These are phyloP conservation scores for Dipteronia dyeriana DNA, from an alignment of 345 rosid species.

Conservation along the genomic window DNA sequence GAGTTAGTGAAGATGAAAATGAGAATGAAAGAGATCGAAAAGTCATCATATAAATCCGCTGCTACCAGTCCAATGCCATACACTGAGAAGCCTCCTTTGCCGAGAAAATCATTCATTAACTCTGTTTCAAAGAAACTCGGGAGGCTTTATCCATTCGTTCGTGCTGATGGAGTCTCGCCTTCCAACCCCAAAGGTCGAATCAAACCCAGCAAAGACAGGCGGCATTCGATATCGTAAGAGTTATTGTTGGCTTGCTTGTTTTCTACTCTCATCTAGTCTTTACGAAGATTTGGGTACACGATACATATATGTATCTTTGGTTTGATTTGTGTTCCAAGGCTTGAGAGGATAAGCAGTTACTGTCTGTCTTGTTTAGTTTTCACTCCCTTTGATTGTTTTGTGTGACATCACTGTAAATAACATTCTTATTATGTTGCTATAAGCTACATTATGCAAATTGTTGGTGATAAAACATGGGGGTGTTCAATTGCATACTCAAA, in stretches of 20 bases:
- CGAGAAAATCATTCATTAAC: conserved; percentile 73
- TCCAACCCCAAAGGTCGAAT: conserved; percentile 45
- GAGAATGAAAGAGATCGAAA: conserved; percentile 77
- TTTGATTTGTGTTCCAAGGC: conserved; percentile 20
- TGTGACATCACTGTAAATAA: conserved; percentile 42
- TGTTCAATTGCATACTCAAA: background rate
- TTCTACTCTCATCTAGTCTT: background rate
- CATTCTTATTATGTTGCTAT: background rate
- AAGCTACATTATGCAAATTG: conserved; percentile 8
- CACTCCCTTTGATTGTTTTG: conserved; percentile 9
- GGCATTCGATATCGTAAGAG: conserved; percentile 87
- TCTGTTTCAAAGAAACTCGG: conserved; percentile 82
- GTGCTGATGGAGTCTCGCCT: conserved; percentile 46
- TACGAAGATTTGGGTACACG: background rate
- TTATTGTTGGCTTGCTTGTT: conserved; percentile 4
- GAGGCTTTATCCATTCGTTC: conserved; percentile 63
- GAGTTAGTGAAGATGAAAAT: conserved; percentile 83
- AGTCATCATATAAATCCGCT: conserved; percentile 26
- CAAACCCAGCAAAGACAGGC: conserved; percentile 68
- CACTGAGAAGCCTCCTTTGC: conserved; percentile 77
- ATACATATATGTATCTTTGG: background rate
- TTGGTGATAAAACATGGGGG: background rate
- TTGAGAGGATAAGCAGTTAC: conserved; percentile 16
- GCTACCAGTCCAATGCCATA: conserved; percentile 35
- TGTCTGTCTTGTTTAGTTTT: conserved; percentile 9